These are phyloP conservation scores for Collybia nuda DNA, from an alignment of 768 basidiomycete genomes.

Conservation along the genomic window DNA sequence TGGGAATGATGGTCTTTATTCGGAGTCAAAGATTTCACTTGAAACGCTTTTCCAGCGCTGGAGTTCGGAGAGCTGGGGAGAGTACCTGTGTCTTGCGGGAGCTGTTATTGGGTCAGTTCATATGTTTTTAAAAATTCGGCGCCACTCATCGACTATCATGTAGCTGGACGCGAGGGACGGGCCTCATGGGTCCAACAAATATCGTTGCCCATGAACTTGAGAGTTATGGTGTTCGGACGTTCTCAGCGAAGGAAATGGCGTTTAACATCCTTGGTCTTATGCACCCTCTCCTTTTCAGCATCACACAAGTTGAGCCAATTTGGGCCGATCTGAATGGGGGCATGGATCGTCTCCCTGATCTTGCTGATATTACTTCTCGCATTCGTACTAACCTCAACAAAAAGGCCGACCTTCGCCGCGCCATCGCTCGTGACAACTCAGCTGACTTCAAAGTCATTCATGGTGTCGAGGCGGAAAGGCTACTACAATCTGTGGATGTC, in stretches of 20 bases:
- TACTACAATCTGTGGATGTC: slow-evolving; percentile 89
- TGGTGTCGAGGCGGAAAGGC: slow-evolving; percentile 88
- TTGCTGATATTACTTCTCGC: slow-evolving; percentile 87
- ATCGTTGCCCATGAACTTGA: slow-evolving; percentile 94
- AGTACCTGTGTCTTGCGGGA: slow-evolving; percentile 96
- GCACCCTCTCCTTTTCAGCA: slow-evolving; percentile 99
- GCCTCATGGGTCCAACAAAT: slow-evolving; percentile 94
- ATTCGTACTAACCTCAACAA: slow-evolving; percentile 81
- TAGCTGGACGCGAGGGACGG: slow-evolving; percentile 98
- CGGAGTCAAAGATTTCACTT: slow-evolving; percentile 96
- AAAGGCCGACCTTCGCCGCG: slow-evolving; percentile 90
- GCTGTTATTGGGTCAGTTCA: slow-evolving; percentile 90
- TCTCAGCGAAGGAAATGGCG: slow-evolving; percentile 99
- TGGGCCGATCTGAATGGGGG: slow-evolving; percentile 99
- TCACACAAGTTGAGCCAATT: slow-evolving; percentile 98
- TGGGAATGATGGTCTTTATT: slow-evolving; percentile 97
- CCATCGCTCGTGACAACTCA: slow-evolving; percentile 90
- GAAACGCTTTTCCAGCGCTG: slow-evolving; percentile 99
- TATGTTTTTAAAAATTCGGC: not conserved
- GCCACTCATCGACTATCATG: slow-evolving; percentile 9
- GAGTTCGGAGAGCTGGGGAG: slow-evolving; percentile 98
- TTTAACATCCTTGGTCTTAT: slow-evolving; percentile 99
- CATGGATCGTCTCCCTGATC: slow-evolving; percentile 95
- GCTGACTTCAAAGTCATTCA: slow-evolving; percentile 93
- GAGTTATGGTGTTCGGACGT: slow-evolving; percentile 90